A percentile compares a stretch with the other conserved stretches of the same genome.
These are phyloP conservation scores for Triadica sebifera DNA, from an alignment of 345 rosid species.

Conservation along the genomic window DNA sequence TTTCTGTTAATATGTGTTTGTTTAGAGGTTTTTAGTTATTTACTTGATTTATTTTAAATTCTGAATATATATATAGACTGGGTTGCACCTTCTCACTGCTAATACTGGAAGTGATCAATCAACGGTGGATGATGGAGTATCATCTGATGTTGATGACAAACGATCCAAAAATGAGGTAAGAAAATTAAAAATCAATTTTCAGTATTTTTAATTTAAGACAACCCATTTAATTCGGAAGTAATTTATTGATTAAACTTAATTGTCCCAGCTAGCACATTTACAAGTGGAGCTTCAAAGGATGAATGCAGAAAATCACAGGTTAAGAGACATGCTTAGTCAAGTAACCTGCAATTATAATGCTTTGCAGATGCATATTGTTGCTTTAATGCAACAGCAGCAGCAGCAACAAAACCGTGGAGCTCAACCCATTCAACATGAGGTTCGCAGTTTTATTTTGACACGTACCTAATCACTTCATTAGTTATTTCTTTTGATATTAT, in stretches of 20 bases:
- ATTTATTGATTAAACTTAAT: neutral
- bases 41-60: neutral
- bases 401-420: constrained; percentile 31
- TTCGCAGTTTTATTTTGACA: too few relatives aligned
- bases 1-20: neutral
- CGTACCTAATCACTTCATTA: too few relatives aligned
- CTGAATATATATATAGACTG: constrained; percentile 44
- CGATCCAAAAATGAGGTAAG: constrained; percentile 62
- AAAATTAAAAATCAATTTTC: neutral
- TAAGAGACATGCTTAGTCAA: constrained; percentile 75
- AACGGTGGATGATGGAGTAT: constrained; percentile 68
- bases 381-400: constrained; percentile 62
- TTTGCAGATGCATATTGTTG: constrained; percentile 61
- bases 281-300: constrained; percentile 63
- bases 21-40: neutral
- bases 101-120: constrained; percentile 78
- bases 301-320: constrained; percentile 68
- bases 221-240: too few relatives aligned
- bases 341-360: constrained; percentile 62
- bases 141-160: constrained; percentile 56
- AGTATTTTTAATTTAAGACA: too few relatives aligned
- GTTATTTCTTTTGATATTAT: too few relatives aligned
- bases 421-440: constrained; percentile 24
- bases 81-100: constrained; percentile 69
- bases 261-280: constrained; percentile 49